Percentiles rank a stretch among this genome's conserved stretches.
phyloP scores from a whole-genome alignment of 495 filamentous ascomycete genomes.

The Umbilicaria muhlenbergii region DNA sequence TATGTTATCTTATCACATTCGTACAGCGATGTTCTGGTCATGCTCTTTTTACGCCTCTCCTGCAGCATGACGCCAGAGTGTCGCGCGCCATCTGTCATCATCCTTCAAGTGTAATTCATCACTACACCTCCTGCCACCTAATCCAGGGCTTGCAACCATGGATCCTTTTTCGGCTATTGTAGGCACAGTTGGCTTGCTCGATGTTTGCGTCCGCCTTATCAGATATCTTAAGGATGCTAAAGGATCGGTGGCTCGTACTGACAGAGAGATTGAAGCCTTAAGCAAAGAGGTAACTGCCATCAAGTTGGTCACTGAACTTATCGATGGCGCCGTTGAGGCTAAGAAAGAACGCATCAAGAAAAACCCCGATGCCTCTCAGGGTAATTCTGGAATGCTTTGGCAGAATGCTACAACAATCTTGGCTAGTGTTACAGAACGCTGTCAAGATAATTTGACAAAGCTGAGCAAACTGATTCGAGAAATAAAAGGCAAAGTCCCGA shows the following conservation, averaged over 20 bases:
- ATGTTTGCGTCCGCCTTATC: slow-evolving; percentile 9
- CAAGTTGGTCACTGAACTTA: slow-evolving; percentile 1
- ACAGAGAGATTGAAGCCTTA: slow-evolving; percentile 6
- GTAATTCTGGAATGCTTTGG: background rate
- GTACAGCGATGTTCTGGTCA: no score
- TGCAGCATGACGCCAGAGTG: no score
- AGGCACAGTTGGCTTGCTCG: slow-evolving; percentile 7
- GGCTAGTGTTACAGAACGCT: background rate
- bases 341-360: background rate
- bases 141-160: background rate
- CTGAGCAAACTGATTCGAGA: background rate
- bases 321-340: background rate
- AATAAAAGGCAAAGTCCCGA: background rate
- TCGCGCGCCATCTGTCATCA: no score
- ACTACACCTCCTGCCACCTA: no score
- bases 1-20: no score
- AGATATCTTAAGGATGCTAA: slow-evolving; percentile 7
- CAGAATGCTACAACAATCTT: background rate
- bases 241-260: slow-evolving; percentile 1
- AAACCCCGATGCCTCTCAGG: background rate
- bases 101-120: no score
- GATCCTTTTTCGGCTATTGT: slow-evolving; percentile 14
- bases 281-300: slow-evolving; percentile 2
- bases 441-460: slow-evolving; percentile 3
- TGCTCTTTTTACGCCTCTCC: no score